Base-by-base conservation (phyloP, 176 grass and related monocot species). In the Eragrostis nindensis region DNA sequence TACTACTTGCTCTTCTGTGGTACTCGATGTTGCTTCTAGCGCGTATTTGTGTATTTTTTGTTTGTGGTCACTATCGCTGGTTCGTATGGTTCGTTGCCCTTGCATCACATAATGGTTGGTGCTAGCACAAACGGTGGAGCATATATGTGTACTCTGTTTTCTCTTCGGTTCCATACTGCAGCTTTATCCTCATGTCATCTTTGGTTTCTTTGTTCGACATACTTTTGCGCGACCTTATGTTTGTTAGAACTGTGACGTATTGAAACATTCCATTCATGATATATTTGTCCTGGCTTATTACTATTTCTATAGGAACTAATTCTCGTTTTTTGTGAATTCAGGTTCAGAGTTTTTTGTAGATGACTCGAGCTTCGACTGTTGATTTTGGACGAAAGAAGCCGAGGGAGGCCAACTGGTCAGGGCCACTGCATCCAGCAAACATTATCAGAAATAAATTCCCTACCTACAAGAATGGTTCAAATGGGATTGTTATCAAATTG, bases 401-500 rank as follows among this genome's bases (percentile, higher is more conserved):
- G 72, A 63, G 47, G 16, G 77, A 91, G 36, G 60, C 40, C n/a
- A 21, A 82, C 40, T 83, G 82, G 52, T 82, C 83, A 62, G 82
- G 82, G 43, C 83, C 77, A 2, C 88, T 78, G 54, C 71, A 81
- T 75, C 75, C 82, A 77, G 81, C 38, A 83, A 93, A 90, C 32
- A 81, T 90, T 76, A 67, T 86, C 39, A 73, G 59, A 22, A 86
- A 87, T 64, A 92, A 90, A 75, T 96, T 96, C 72, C 82, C 79
- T 4, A 90, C 83, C 42, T 90, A 82, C 75, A 92, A 90, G 78
- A 87, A 77, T 55, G 86, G 93, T 49, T 80, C 30, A 0, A 87
- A 79, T 41, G 88, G 74, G 71, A 93, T 96, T 67, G 78, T 80
- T 66, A 84, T 89, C 19, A 89, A 93, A 85, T 79, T 92, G 43